Conservation (phyloP, 2,329 filamentous ascomycete genomes). For the Ascochyta pisi region DNA sequence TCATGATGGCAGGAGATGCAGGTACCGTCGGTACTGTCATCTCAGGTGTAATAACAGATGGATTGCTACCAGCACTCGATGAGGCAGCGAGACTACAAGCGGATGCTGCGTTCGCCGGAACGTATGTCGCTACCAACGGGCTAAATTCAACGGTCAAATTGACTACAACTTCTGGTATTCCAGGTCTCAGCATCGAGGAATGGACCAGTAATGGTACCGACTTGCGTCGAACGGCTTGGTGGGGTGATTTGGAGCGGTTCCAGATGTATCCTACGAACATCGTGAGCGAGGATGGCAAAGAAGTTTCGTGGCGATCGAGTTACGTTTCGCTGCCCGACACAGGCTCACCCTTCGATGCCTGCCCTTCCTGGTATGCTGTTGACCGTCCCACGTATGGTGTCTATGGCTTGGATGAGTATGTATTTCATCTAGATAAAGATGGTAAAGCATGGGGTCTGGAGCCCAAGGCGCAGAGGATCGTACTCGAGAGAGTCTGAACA, state of each 20-base stretch:
- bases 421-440: constrained; percentile 11
- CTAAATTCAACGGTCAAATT: constrained; percentile 40
- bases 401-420: constrained; percentile 17
- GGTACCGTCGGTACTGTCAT: background rate
- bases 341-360: constrained; percentile 17
- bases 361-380: constrained; percentile 18
- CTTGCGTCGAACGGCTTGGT: constrained; percentile 13
- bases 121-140: constrained; percentile 26
- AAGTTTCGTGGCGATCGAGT: constrained; percentile 15
- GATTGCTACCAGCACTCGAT: constrained; percentile 30
- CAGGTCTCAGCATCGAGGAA: constrained; percentile 38
- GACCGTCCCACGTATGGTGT: constrained; percentile 18
- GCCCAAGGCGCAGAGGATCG: constrained; percentile 11
- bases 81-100: constrained; percentile 37
- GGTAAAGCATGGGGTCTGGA: constrained; percentile 14
- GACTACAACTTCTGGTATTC: constrained; percentile 22
- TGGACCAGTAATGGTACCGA: constrained; percentile 46
- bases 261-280: constrained; percentile 23
- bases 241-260: background rate
- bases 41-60: constrained; percentile 18
- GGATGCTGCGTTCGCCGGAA: constrained; percentile 31
- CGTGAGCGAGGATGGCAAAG: constrained; percentile 3
- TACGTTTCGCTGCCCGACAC: constrained; percentile 1
- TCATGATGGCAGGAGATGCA: constrained; percentile 43
- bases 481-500: constrained; percentile 4